phyloP scores from a whole-genome alignment of 2,329 filamentous ascomycete genomes.

The Calonectria pseudoreteaudii region DNA sequence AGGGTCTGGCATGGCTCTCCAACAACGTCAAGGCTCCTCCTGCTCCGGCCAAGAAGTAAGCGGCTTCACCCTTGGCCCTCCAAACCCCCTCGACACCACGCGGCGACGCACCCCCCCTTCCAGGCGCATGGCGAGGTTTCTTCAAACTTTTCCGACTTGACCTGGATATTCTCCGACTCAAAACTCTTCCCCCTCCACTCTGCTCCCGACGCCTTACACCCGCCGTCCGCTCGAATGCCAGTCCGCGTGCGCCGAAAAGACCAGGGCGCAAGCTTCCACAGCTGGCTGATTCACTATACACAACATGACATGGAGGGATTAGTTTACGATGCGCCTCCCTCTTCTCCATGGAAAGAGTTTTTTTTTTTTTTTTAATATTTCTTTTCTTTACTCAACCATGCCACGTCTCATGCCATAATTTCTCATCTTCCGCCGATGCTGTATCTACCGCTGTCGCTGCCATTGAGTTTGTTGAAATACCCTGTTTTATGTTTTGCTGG shows the following conservation, averaged over 20 bases:
- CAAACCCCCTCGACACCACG: conserved; percentile 14
- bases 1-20: conserved; percentile 85
- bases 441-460: conserved; percentile 9
- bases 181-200: conserved; percentile 13
- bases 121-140: conserved; percentile 18
- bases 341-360: conserved; percentile 8
- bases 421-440: conserved; percentile 9
- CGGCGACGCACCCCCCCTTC: conserved; percentile 11
- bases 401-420: conserved; percentile 17
- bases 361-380: conserved; percentile 2
- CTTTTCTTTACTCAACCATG: conserved; percentile 5
- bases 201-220: neutral
- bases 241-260: conserved; percentile 12
- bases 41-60: conserved; percentile 66
- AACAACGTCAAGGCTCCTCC: conserved; percentile 82
- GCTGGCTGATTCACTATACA: neutral
- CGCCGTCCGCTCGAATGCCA: conserved; percentile 16
- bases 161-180: conserved; percentile 21
- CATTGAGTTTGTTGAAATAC: conserved; percentile 28
- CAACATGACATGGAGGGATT: neutral
- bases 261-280: conserved; percentile 12
- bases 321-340: neutral
- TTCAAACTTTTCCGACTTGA: conserved; percentile 16
- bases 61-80: neutral
- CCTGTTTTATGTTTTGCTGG: conserved; percentile 26